Evolutionary conservation across 768 basidiomycete species (phyloP), one percentile per base, ranked within the genome.

Genomic region (Pleurotus citrinopileatus): DNA sequence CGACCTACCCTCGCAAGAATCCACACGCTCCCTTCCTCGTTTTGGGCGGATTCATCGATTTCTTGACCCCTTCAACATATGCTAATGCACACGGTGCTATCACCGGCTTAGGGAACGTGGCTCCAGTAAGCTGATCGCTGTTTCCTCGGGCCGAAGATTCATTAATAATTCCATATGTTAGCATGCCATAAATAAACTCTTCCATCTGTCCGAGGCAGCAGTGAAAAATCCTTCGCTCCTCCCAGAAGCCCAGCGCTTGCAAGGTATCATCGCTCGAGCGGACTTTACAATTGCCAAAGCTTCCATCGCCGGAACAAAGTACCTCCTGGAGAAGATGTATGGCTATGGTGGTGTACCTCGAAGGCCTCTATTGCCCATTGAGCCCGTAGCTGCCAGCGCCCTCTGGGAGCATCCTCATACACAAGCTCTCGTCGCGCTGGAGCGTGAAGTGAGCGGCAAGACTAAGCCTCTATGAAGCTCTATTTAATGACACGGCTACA

Each of bases 81-180:
- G 86, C 80, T 26, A 83, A 85, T 57, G 92, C 79, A 2, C 87
- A 94, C 61, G 94, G 94, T 43, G 92, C 91, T 44, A 96, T 96
- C 65, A 93, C 89, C 28, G 94, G 94, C 42, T 83, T 95, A 17
- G 92, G 81, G 6, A 95, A 95, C 65, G 65, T 94, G 53, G 84
- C 88, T 42, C 91, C 91, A 8, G 90, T 87, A 61, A 58, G 75
- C 68, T 20, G 17, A 45, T 36, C 43, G 59, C 55, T 53, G 34
- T 6, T 25, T 62, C 43, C 44, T 51, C 38, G 27, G 19, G 6
- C 47, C 46, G 2, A 37, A 34, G 57, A 26, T 23, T 55, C 55
- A 55, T 10, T 26, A n/a, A 36, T 36, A 27, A 53, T 37, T 38
- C 32, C 28, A 3, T 44, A 29, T 40, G 57, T 38, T 63, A 90